Base-by-base conservation (phyloP, 371 early-diverging fungal genomes). In the Apophysomyces sp. region DNA sequence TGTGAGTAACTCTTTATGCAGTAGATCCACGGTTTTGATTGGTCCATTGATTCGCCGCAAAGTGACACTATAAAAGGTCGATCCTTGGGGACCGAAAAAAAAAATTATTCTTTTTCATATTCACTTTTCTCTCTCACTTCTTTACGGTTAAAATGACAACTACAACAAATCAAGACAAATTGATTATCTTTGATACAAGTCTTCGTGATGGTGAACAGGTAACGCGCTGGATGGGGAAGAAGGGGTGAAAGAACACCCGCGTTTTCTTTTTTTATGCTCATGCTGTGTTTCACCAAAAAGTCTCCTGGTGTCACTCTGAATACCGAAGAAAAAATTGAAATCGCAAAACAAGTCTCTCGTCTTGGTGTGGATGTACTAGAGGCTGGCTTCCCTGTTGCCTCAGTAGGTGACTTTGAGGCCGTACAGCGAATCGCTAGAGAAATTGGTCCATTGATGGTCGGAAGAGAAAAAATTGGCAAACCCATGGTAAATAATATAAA, bases 131-230 rank as follows among this genome's bases (percentile, higher is more conserved):
- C 18, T 51, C 31, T 53, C 41, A 58, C 26, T 54, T 37, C 21
- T 63, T 16, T 29, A 11, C 26, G n/a, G 28, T 26, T 44, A 18
- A 34, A 7, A 16, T 28, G 6, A 15, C 18, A 39, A 27, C 27
- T 30, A 21, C 28, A 27, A 24, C 58, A 44, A 39, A 58, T 44
- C 21, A 12, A 41, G 11, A 41, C 26, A 92, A 93, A 77, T 85
- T 96, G 28, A 86, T 94, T 68, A 88, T 97, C 64, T 95, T 96
- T 68, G 97, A 98, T 70, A 96, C 98, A 4, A 92, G 94, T 52
- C 90, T 98, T 51, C 86, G 98, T 65, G 98, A 98, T 72, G 97
- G 96, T 57, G 97, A 97, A 80, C 97, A 93, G 89, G 92, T 91
- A 83, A 68, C 31, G 15, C 34, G 34, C 13, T 13, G 34, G 34